Base-by-base conservation (phyloP, 257 asterid species). In the Solanum lignicaule region DNA sequence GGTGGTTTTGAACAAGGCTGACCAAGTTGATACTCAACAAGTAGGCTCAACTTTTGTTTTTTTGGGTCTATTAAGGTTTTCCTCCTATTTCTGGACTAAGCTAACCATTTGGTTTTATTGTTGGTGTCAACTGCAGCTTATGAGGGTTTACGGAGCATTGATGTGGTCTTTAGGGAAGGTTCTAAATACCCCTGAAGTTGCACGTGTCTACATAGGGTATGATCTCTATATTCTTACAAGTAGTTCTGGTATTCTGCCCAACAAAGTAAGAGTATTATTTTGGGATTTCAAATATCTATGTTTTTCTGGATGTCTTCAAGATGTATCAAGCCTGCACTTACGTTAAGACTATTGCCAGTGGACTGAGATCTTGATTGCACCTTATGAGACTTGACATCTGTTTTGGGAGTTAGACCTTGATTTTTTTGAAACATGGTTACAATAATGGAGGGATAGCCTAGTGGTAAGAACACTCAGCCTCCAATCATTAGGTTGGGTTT, bases 131-230 rank as follows among this genome's bases (percentile, higher is more conserved):
- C 86, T 92, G 92, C 91, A 97, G 99, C 98, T 97, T 83, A 97
- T 97, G 99, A 92, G 98, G 90, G 98, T 97, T 33, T 97, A 97
- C 83, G 99, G 99, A 88, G 99, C 99, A 38, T 87, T 97, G 90
- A 97, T 97, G 99, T 97, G 99, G 99, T 97, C 99, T 60, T 94
- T 97, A 33, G 99, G 99, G 82, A 97, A 97, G 91, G 99, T 97
- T 58, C 91, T 97, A 62, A 97, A 97, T 90, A 97, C 98, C 85
- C 99, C 99, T 23, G 99, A 97, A 91, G 99, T 97, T 83, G 85
- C 89, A 83, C 98, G 99, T 58, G 99, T 97, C 85, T 97, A 97
- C 90, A 97, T 97, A 85, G 99, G 99, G 99, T 95, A 94, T 41
- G 39, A 86, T 36, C 69, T 86, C 39, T 43, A 35, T 71, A 7